Conservation (phyloP, 2,329 filamentous ascomycete genomes). For the Claviceps quebecensis region DNA sequence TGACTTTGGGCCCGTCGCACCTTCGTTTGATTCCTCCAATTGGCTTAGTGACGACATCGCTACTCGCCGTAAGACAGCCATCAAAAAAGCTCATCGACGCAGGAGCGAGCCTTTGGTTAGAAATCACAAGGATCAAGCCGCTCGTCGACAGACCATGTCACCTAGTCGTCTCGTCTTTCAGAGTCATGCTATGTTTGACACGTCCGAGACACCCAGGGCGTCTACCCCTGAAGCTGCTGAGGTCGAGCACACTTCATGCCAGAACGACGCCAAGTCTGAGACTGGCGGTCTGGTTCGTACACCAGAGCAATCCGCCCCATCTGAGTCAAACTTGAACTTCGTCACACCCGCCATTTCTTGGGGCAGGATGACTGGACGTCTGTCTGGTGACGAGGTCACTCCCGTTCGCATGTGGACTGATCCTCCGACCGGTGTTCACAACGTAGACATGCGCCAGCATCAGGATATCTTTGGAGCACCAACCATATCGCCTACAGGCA, state of each 20-base stretch:
- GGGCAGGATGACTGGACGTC: conserved; percentile 7
- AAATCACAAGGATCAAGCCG: conserved; percentile 10
- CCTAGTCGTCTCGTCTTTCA: conserved; percentile 13
- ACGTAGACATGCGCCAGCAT: conserved; percentile 21
- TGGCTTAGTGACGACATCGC: conserved; percentile 14
- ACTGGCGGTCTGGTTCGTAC: background rate
- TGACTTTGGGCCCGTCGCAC: conserved; percentile 16
- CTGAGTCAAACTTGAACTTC: background rate
- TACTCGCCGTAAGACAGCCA: conserved; percentile 11
- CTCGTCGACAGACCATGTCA: conserved; percentile 16
- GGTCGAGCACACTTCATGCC: background rate
- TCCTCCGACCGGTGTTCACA: conserved; percentile 13
- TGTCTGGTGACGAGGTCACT: conserved; percentile 2
- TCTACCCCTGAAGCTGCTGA: background rate
- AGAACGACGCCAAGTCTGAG: background rate
- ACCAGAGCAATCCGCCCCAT: background rate
- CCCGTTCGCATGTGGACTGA: background rate
- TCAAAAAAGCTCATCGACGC: conserved; percentile 15
- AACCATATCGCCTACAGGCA: conserved; percentile 4
- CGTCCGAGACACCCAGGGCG: background rate
- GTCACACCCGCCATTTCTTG: conserved; percentile 9
- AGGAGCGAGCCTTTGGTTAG: conserved; percentile 22
- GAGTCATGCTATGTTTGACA: background rate
- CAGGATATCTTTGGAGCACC: conserved; percentile 21
- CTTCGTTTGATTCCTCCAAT: conserved; percentile 14